Percentiles rank a stretch among this genome's conserved stretches.
Conservation (phyloP, 768 basidiomycete species). For the Cystofilobasidium macerans region DNA sequence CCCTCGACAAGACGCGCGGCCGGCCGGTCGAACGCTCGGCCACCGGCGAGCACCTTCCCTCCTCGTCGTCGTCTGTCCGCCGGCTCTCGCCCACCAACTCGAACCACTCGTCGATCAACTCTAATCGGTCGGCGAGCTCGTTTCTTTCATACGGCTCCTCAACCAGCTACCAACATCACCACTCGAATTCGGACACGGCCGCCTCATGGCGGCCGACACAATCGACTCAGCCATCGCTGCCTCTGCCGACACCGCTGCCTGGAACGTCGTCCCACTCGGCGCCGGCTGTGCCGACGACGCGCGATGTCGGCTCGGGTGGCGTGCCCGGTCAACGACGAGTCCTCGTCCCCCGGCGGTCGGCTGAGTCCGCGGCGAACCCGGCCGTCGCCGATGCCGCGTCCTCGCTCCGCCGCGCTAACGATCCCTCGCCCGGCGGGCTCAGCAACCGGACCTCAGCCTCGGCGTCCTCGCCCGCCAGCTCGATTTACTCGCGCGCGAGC, state of each 20-base stretch:
- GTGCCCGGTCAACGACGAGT: slow-evolving; percentile 11
- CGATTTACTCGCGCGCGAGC: slow-evolving; percentile 17
- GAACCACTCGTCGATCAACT: slow-evolving; percentile 13
- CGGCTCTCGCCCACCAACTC: slow-evolving; percentile 15
- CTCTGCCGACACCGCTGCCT: background rate
- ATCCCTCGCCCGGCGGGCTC: slow-evolving; percentile 15
- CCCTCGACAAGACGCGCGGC: slow-evolving; percentile 11
- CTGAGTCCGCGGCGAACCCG: background rate
- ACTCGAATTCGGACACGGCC: slow-evolving; percentile 5
- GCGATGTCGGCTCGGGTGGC: slow-evolving; percentile 12
- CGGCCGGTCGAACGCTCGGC: slow-evolving; percentile 6
- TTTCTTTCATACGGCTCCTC: background rate
- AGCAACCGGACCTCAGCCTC: slow-evolving; percentile 54
- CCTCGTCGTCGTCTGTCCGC: background rate
- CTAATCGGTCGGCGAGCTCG: background rate
- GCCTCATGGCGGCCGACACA: slow-evolving; percentile 6
- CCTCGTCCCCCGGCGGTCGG: slow-evolving; percentile 10
- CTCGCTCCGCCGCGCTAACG: background rate
- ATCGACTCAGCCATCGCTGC: background rate
- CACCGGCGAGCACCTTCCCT: background rate
- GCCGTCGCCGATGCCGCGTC: background rate
- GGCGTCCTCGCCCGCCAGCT: slow-evolving; percentile 38
- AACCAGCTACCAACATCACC: slow-evolving; percentile 6
- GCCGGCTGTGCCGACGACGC: slow-evolving; percentile 2
- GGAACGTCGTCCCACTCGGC: slow-evolving; percentile 4